Conservation (phyloP, 768 basidiomycete genomes). For the Cystobasidium ongulense region DNA sequence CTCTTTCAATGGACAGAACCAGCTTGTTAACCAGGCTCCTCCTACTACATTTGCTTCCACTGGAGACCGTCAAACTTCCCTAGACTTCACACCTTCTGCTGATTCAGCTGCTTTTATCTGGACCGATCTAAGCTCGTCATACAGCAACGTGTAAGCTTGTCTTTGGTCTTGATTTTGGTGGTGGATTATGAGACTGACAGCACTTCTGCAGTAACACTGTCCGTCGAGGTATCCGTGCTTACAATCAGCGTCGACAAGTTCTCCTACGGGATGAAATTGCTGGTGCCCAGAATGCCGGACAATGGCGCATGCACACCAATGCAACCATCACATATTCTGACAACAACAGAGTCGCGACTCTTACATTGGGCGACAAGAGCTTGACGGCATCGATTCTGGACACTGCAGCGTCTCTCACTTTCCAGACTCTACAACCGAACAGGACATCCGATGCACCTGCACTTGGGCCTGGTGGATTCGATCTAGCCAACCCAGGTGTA, state of each 20-base stretch:
- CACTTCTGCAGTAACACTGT: constrained; percentile 54
- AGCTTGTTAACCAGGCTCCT: constrained; percentile 59
- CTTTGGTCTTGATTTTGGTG: background rate
- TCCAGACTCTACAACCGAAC: constrained; percentile 50
- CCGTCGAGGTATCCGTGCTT: constrained; percentile 70
- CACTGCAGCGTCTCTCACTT: constrained; percentile 58
- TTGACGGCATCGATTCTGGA: constrained; percentile 61
- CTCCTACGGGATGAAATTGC: constrained; percentile 87
- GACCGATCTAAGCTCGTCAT: constrained; percentile 64
- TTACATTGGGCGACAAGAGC: constrained; percentile 62
- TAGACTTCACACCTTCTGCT: constrained; percentile 63
- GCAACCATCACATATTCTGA: constrained; percentile 58
- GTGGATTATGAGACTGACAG: background rate
- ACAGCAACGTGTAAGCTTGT: background rate
- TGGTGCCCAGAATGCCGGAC: constrained; percentile 50
- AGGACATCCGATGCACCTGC: constrained; percentile 25
- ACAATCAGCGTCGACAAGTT: constrained; percentile 79
- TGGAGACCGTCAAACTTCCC: constrained; percentile 63
- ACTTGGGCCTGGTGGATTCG: background rate
- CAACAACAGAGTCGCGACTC: constrained; percentile 61
- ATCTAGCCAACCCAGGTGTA: constrained; percentile 59
- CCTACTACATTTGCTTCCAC: constrained; percentile 58
- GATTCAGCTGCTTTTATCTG: constrained; percentile 67
- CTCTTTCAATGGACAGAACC: constrained; percentile 65
- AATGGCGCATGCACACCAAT: constrained; percentile 59